Conservation (phyloP, 2,329 filamentous ascomycete genomes). For the Acarospora socialis region DNA sequence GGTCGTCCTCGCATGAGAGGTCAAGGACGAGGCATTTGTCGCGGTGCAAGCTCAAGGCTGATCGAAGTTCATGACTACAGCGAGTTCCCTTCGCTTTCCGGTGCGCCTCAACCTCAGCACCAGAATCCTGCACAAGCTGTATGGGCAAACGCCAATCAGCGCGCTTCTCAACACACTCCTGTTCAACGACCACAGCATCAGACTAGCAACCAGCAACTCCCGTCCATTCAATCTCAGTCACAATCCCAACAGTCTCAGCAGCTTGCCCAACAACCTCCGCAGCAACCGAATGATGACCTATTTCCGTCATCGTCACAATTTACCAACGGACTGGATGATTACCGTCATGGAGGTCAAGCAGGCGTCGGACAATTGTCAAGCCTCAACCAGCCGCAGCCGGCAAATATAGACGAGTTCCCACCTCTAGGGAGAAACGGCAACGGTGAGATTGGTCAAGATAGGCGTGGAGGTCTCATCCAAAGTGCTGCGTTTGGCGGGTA, state of each 20-base stretch:
- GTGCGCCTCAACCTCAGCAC: conserved; percentile 40
- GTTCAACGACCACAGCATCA: conserved; percentile 37
- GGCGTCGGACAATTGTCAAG: conserved; percentile 38
- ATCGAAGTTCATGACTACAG: conserved; percentile 24
- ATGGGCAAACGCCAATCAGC: conserved; percentile 44
- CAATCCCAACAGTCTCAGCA: conserved; percentile 24
- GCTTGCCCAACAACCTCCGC: conserved; percentile 26
- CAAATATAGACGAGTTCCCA: conserved; percentile 46
- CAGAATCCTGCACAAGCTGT: conserved; percentile 39
- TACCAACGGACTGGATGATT: conserved; percentile 38
- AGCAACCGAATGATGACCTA: conserved; percentile 33
- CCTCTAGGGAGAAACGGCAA: conserved; percentile 40
- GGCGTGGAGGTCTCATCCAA: conserved; percentile 37
- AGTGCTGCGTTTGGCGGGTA: conserved; percentile 31
- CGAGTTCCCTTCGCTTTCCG: conserved; percentile 48
- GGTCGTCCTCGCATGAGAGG: background rate
- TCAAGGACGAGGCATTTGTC: background rate
- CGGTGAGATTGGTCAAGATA: conserved; percentile 36
- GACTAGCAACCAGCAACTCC: conserved; percentile 19
- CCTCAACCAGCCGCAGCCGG: conserved; percentile 37
- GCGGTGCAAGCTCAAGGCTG: background rate
- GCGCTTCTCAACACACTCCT: conserved; percentile 37
- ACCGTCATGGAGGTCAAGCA: conserved; percentile 41
- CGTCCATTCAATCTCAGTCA: conserved; percentile 27
- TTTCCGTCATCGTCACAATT: conserved; percentile 36